Evolutionary conservation across 2,329 filamentous ascomycete genomes (phyloP).

Genomic region (Trichoderma atroviride): DNA sequence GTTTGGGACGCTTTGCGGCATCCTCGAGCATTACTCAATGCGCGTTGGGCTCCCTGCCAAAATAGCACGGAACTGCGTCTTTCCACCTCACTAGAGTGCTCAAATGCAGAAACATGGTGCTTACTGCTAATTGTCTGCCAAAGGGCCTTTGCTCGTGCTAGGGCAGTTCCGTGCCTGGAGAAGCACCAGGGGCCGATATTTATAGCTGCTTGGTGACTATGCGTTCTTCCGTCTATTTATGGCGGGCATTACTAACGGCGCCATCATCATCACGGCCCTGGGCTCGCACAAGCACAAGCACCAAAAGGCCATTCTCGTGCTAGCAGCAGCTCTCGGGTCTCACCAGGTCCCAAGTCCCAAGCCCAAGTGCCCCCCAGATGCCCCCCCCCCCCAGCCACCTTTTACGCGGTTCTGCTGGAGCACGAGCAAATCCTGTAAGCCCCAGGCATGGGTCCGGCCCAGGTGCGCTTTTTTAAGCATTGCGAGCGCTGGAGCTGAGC

Average conservation of each 20-base stretch:
- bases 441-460: neutral
- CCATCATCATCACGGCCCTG: neutral
- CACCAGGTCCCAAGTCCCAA: neutral
- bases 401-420: neutral
- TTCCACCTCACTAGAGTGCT: neutral
- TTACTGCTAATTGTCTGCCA: neutral
- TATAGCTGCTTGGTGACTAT: neutral
- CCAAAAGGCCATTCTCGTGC: neutral
- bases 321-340: neutral
- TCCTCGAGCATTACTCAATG: neutral
- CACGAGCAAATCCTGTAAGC: neutral
- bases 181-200: neutral
- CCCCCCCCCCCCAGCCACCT: neutral
- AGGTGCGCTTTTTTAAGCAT: neutral
- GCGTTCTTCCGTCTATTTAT: constrained; percentile 11
- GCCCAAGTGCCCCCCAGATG: neutral
- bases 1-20: neutral
- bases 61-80: constrained; percentile 11
- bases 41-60: neutral
- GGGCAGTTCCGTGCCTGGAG: neutral
- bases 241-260: constrained; percentile 1
- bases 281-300: neutral
- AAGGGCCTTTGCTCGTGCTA: neutral
- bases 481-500: neutral
- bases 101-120: neutral